Percentiles rank a stretch among this genome's conserved stretches.
Evolutionary conservation across 345 rosid species (phyloP).

Genomic region (thale cress (Arabidopsis thaliana)): TAIR10.1 NC_003076.8:10016001-10016500

Average conservation of each 20-base stretch:
- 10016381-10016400: constrained; percentile 37
- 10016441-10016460: constrained; percentile 24
- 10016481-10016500: too few species aligned
- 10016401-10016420: constrained; percentile 21
- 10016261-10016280: constrained; percentile 70
- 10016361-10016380: constrained; percentile 78
- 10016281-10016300: constrained; percentile 90
- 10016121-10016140: not conserved
- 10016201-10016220: constrained; percentile 56
- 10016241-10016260: constrained; percentile 74
- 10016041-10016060: constrained; percentile 48
- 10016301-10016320: constrained; percentile 92
- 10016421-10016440: constrained; percentile 24
- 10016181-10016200: constrained; percentile 64
- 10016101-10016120: too few species aligned
- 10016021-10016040: constrained; percentile 64
- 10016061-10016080: not conserved
- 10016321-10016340: constrained; percentile 77
- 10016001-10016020: constrained; percentile 67
- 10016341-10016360: constrained; percentile 73
- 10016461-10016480: not conserved
- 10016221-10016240: constrained; percentile 81
- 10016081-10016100: not conserved
- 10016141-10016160: constrained; percentile 26
- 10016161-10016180: constrained; percentile 67